Base-by-base conservation (phyloP, 441 rosid genomes). In the Oxalis stricta region DNA sequence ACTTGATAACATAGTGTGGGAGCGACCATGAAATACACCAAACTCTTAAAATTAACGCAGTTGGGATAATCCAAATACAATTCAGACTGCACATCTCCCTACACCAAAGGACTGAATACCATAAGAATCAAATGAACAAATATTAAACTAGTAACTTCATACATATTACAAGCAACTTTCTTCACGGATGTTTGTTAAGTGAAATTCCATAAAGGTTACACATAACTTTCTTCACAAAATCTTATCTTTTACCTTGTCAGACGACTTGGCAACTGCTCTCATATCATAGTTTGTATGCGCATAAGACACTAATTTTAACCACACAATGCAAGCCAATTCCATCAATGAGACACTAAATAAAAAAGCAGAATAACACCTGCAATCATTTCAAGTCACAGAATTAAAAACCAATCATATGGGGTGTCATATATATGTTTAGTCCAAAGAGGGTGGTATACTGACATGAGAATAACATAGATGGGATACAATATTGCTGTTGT, bases 1-100 rank as follows among this genome's bases (percentile, higher is more conserved):
- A 92, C 99, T 97, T 92, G 99, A 63, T 92, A 92, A 65, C 99
- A 92, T 56, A 92, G 61, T 21, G 99, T 84, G 35, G 99, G 99
- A 45, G 99, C 95, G 42, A 84, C 73, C 95, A 87, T 92, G 65
- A 92, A 87, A 66, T 92, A 92, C 15, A 50, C 79, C 86, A 92
- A 82, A 64, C 79, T 76, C 78, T 76, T 76, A 59, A 87, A 76
- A 71, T 58, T 68, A 50, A 65, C 83, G 41, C 67, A 63, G 46
- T 62, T 58, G 35, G 67, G 38, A 59, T 46, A 58, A 45, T 65
- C 92, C 33, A 42, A 61, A 63, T 52, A 50, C 18, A 42, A 33
- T n/a, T n/a, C n/a, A 55, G 65, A 48, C 60, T 45, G 41, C 17
- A 26, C 59, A 47, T 48, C 69, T 36, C 63, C 81, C 95, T 92